Conservation (phyloP, 2,329 filamentous ascomycete genomes). For the Ilyonectria robusta region DNA sequence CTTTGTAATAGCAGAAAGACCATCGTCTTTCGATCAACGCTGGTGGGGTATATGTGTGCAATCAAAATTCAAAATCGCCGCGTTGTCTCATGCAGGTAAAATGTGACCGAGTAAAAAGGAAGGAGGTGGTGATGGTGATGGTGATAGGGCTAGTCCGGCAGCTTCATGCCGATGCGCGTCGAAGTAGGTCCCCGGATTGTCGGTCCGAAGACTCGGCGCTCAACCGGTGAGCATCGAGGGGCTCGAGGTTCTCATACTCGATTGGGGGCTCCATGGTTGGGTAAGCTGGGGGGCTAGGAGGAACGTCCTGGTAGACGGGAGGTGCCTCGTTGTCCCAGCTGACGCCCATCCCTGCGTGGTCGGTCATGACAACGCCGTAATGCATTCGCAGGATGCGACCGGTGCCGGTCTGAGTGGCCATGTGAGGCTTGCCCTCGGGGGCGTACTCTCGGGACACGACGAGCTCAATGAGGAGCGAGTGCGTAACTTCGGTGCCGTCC, state of each 20-base stretch:
- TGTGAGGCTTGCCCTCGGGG: conserved; percentile 75
- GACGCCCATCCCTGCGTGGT: conserved; percentile 88
- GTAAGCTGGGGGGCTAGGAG: conserved; percentile 85
- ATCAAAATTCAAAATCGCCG: conserved; percentile 41
- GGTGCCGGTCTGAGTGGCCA: conserved; percentile 88
- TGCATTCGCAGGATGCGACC: conserved; percentile 94
- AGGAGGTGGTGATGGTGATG: background rate
- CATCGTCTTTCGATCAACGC: conserved; percentile 44
- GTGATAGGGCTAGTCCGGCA: background rate
- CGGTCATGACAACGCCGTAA: conserved; percentile 86
- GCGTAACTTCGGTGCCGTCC: conserved; percentile 83
- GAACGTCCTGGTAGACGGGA: conserved; percentile 94
- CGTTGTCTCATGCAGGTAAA: conserved; percentile 45
- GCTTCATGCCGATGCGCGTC: conserved; percentile 33
- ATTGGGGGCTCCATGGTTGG: conserved; percentile 53
- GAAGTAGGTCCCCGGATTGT: conserved; percentile 16
- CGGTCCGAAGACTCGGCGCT: conserved; percentile 35
- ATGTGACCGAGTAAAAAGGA: conserved; percentile 25
- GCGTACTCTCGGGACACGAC: conserved; percentile 93
- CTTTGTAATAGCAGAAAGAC: conserved; percentile 44
- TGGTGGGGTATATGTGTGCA: conserved; percentile 48
- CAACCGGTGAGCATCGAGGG: conserved; percentile 49
- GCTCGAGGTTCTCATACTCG: conserved; percentile 58
- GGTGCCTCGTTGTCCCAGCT: conserved; percentile 98
- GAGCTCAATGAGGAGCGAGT: conserved; percentile 91